Evolutionary conservation across 208 protist genomes (phyloP).

Genomic region (Leishmania tarentolae): DNA sequence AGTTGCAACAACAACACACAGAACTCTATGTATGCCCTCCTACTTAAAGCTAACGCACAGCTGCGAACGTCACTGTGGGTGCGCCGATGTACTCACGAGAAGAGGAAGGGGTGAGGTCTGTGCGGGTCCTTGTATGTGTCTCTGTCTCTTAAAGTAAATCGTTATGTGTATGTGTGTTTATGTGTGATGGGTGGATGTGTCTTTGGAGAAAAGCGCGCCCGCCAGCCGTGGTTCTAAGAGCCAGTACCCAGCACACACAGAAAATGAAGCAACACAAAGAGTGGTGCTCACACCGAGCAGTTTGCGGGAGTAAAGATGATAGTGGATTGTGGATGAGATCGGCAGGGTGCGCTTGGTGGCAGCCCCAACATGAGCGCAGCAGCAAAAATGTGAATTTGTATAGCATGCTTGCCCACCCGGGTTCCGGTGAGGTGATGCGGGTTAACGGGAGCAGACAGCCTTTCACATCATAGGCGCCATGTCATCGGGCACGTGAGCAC

Average conservation of each 20-base stretch:
- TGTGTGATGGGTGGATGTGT: constrained; percentile 4
- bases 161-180: background rate
- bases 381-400: background rate
- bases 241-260: no score
- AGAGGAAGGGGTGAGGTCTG: background rate
- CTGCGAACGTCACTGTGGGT: no score
- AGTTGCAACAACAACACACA: background rate
- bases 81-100: background rate
- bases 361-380: no score
- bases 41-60: no score
- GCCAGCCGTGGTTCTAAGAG: background rate
- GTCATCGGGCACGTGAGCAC: background rate
- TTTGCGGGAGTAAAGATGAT: background rate
- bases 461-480: background rate
- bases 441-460: background rate
- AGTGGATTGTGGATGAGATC: background rate
- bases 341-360: background rate
- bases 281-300: background rate
- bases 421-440: background rate
- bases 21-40: background rate
- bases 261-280: background rate
- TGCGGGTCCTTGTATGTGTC: background rate
- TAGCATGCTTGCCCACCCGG: background rate
- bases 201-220: background rate
- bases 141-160: background rate